These are phyloP conservation scores for Coniella lustricola DNA, from an alignment of 2,329 filamentous ascomycete species.

Conservation along the genomic window DNA sequence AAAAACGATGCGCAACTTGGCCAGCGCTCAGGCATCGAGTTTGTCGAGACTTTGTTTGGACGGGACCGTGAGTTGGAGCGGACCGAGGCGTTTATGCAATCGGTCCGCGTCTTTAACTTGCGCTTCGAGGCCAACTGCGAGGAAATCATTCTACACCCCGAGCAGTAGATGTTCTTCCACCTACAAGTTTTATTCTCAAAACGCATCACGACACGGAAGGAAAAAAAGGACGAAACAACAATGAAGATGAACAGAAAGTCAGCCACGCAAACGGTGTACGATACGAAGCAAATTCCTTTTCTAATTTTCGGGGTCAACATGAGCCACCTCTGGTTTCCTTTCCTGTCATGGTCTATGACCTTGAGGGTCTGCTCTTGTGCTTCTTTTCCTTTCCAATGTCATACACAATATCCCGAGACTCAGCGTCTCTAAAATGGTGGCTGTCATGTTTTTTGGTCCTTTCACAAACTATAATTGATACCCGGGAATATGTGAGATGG, in stretches of 20 bases:
- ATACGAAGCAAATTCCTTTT: slow-evolving; percentile 7
- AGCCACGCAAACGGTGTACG: slow-evolving; percentile 8
- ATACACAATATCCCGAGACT: slow-evolving; percentile 12
- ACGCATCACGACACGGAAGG: background rate
- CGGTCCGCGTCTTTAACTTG: slow-evolving; percentile 80
- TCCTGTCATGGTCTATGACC: too few species aligned
- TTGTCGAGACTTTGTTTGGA: slow-evolving; percentile 93
- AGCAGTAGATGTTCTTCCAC: slow-evolving; percentile 33
- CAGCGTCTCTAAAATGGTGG: slow-evolving; percentile 11
- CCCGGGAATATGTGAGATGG: slow-evolving; percentile 12
- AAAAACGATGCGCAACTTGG: slow-evolving; percentile 71
- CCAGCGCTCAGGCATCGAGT: slow-evolving; percentile 87
- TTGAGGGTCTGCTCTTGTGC: too few species aligned
- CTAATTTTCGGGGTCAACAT: slow-evolving; percentile 5
- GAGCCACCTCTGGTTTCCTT: too few species aligned
- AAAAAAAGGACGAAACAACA: background rate
- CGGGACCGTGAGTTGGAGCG: slow-evolving; percentile 81
- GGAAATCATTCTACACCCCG: slow-evolving; percentile 65
- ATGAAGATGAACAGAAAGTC: too few species aligned
- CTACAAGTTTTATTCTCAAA: background rate
- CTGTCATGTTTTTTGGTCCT: slow-evolving; percentile 15
- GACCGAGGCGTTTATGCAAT: slow-evolving; percentile 89
- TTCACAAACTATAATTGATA: slow-evolving; percentile 12
- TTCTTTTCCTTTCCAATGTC: background rate
- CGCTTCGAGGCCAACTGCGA: slow-evolving; percentile 96